Percentiles rank a stretch among this genome's conserved stretches.
Conservation (phyloP, 768 basidiomycete genomes). For the Collybiopsis luxurians region DNA sequence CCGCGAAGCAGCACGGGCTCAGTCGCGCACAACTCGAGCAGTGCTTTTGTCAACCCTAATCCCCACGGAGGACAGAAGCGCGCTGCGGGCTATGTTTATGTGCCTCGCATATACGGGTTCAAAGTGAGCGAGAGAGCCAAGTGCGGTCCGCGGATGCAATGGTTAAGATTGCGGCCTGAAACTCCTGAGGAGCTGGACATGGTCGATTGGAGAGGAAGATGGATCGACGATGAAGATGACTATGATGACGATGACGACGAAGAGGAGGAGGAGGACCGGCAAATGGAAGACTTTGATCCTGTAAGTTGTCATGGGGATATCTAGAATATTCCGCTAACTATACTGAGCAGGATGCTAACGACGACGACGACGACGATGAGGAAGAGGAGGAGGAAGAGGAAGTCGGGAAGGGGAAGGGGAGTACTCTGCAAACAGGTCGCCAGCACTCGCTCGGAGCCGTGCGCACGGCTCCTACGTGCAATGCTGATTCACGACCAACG, state of each 20-base stretch:
- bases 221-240: slow-evolving; percentile 73
- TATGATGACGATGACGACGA: slow-evolving; percentile 69
- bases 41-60: slow-evolving; percentile 83
- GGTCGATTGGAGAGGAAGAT: slow-evolving; percentile 90
- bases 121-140: slow-evolving; percentile 94
- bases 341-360: slow-evolving; percentile 36
- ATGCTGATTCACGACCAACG: neutral
- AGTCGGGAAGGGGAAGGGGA: neutral
- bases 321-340: neutral
- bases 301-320: slow-evolving; percentile 36
- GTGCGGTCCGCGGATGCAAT: slow-evolving; percentile 95
- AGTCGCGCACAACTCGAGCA: slow-evolving; percentile 35
- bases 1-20: slow-evolving; percentile 50
- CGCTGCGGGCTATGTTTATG: slow-evolving; percentile 83
- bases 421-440: neutral
- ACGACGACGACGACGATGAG: slow-evolving; percentile 50
- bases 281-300: slow-evolving; percentile 86
- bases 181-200: slow-evolving; percentile 75
- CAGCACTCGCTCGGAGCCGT: neutral
- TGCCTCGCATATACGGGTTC: slow-evolving; percentile 95
- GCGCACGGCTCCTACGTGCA: slow-evolving; percentile 2
- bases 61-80: slow-evolving; percentile 87
- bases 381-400: slow-evolving; percentile 53
- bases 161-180: slow-evolving; percentile 88
- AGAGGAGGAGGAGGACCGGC: slow-evolving; percentile 53